Evolutionary conservation across 805 yeast genomes (phyloP), one percentile per base, ranked within the genome.

Genomic region (Spathaspora hagerdaliae): DNA sequence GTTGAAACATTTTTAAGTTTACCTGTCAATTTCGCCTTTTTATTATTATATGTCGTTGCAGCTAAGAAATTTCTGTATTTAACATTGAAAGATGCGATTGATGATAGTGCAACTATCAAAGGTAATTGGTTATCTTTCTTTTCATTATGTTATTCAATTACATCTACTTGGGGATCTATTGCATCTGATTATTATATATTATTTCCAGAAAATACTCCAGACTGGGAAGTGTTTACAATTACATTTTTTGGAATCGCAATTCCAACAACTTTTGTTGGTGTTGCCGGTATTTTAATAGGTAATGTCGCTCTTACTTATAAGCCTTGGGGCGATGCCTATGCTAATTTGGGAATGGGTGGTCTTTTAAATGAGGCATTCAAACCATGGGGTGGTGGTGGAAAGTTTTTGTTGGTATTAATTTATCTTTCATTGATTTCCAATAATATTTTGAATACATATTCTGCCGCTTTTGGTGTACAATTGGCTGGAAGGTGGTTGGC

Each of bases 121-220:
- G 95, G 95, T n/a, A 77, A 81, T 56, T 78, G 85, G 75, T 61
- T 88, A 27, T 78, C 87, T 11, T 86, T 81, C 62, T 86, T 88
- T 55, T 77, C 89, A 1, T 71, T 87, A 45, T 74, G 83, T 38
- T 87, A 86, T 57, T 82, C 96, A 27, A 82, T 85, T 39, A 87
- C 96, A 3, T 78, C 88, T 3, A 87, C 96, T 1, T 89, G 96
- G 96, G 91, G 95, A 38, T 83, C 91, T 2, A 78, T 87, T 49
- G 87, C 96, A 0, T 75, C 91, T 0, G 97, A 89, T 64, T 89
- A 89, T 62, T 87, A 87, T 61, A 79, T 89, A 41, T 71, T 87
- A 42, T 81, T 88, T 54, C 96, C 96, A 1, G 92, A 85, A 55
- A 70, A 74, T 36, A 78, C 87, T 0, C 74, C 85, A 2, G 78